These are phyloP conservation scores for Moesziomyces parantarcticus DNA, from an alignment of 1,284 basidiomycete species.

Conservation along the genomic window DNA sequence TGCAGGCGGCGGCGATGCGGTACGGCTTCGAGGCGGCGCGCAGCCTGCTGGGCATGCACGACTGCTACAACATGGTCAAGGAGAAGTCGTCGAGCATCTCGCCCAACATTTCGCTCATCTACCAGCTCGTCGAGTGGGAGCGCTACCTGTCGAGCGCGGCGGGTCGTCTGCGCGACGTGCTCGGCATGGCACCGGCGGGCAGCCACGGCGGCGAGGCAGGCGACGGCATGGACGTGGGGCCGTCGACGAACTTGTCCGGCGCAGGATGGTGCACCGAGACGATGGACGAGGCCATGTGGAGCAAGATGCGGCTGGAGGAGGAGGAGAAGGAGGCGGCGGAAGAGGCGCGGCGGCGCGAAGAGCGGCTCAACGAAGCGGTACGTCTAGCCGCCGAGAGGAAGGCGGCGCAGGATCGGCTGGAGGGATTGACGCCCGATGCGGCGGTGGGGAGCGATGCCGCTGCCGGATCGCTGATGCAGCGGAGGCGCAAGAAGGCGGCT, in stretches of 20 bases:
- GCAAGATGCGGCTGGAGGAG: slow-evolving; percentile 57
- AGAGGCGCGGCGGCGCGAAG: slow-evolving; percentile 39
- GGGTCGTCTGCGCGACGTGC: slow-evolving; percentile 38
- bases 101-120: slow-evolving; percentile 93
- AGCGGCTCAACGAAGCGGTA: slow-evolving; percentile 42
- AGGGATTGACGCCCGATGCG: slow-evolving; percentile 19
- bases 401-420: slow-evolving; percentile 42
- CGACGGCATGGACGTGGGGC: background rate
- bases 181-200: slow-evolving; percentile 7
- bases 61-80: slow-evolving; percentile 84
- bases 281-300: slow-evolving; percentile 64
- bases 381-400: slow-evolving; percentile 37
- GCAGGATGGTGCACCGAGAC: slow-evolving; percentile 56
- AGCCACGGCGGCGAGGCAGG: slow-evolving; percentile 1
- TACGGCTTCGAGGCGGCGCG: slow-evolving; percentile 66
- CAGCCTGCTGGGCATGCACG: slow-evolving; percentile 79
- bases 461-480: slow-evolving; percentile 38
- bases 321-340: slow-evolving; percentile 57
- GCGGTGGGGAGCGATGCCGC: slow-evolving; percentile 9
- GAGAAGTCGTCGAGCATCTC: slow-evolving; percentile 53
- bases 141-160: slow-evolving; percentile 73
- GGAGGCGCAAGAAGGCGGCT: slow-evolving; percentile 37
- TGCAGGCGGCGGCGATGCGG: slow-evolving; percentile 85
- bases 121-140: slow-evolving; percentile 94
- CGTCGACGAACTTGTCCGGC: slow-evolving; percentile 3